Conservation (phyloP, 495 filamentous ascomycete species). For the Neurospora hispaniola region DNA sequence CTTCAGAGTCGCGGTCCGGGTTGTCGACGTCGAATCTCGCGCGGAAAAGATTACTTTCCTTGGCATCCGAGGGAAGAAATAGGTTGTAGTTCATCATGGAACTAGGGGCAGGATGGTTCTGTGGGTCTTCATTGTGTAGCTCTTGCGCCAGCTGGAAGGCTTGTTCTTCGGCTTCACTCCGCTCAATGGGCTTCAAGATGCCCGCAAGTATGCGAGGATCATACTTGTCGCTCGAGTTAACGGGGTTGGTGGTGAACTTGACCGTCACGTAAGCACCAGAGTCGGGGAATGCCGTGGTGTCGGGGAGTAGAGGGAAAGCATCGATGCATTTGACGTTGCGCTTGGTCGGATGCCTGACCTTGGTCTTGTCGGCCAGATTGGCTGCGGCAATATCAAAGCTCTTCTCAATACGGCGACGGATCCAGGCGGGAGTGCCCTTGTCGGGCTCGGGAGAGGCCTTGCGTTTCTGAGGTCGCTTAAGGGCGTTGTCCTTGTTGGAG, state of each 20-base stretch:
- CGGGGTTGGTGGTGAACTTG: slow-evolving; percentile 80
- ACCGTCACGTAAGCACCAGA: slow-evolving; percentile 74
- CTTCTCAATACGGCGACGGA: slow-evolving; percentile 71
- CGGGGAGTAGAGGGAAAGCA: slow-evolving; percentile 72
- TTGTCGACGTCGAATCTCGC: slow-evolving; percentile 63
- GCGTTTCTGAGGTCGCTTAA: slow-evolving; percentile 31
- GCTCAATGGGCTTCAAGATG: slow-evolving; percentile 57
- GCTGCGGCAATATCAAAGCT: slow-evolving; percentile 72
- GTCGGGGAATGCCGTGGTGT: slow-evolving; percentile 82
- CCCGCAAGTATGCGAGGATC: slow-evolving; percentile 75
- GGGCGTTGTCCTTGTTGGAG: slow-evolving; percentile 17
- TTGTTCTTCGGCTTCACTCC: slow-evolving; percentile 38
- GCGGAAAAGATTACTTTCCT: slow-evolving; percentile 51
- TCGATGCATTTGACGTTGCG: slow-evolving; percentile 68
- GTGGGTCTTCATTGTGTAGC: slow-evolving; percentile 53
- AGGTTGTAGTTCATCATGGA: slow-evolving; percentile 70
- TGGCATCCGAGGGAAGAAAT: slow-evolving; percentile 53
- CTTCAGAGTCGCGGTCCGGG: slow-evolving; percentile 53
- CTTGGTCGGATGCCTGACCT: slow-evolving; percentile 74
- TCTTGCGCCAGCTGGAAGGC: slow-evolving; percentile 41
- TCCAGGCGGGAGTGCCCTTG: slow-evolving; percentile 67
- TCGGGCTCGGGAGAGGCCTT: slow-evolving; percentile 37
- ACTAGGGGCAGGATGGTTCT: slow-evolving; percentile 47
- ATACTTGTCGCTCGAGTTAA: slow-evolving; percentile 46
- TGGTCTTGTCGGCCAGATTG: slow-evolving; percentile 55